Evolutionary conservation across 2,329 filamentous ascomycete genomes (phyloP), one percentile per base, ranked within the genome.

Genomic region (Cladosporium sp.): DNA sequence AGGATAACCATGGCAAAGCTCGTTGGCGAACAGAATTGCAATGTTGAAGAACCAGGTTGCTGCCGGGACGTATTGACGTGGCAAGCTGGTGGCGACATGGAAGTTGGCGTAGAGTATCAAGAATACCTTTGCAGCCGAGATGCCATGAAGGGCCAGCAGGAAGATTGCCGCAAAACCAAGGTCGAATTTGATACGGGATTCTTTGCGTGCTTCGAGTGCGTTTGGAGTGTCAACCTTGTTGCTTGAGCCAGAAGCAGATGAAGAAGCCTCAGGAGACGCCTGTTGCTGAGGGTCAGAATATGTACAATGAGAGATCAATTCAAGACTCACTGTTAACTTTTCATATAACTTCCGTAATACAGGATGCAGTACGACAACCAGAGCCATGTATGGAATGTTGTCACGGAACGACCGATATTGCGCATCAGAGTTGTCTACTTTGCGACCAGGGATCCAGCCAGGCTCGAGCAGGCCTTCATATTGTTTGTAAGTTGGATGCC

Each of bases 11-110:
- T 78, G 72, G 45, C 76, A 83, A 5, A 96, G 70, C 68, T 98
- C 93, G 63, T 98, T 98, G 47, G 88, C 83, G 63, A 98, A 97
- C 30, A 98, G 72, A 4, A 84, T 85, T 20, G 76, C 78, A 49
- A 98, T 80, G 61, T 95, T 96, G 74, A 96, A 97, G 3, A 82
- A 68, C 93, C 94, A 98, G 0, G 92, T 95, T 7, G 79, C 83
- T 3, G 73, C 73, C 0, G 91, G 90, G 0, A 95, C 73, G 57
- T 84, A 85, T 22, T 76, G 71, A 53, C 80, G 80, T 8, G 90
- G 88, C 11, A 95, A 68, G 35, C 71, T 71, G 5, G 81, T 95
- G 11, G 83, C 88, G 35, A 98, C 75, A 52, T 79, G 79, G 71
- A 86, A 96, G 68, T 98, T 98, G 57, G 85, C 63, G 56, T 80